Base-by-base conservation (phyloP, 83 land plant species). In the Isoetes engelmannii region DNA sequence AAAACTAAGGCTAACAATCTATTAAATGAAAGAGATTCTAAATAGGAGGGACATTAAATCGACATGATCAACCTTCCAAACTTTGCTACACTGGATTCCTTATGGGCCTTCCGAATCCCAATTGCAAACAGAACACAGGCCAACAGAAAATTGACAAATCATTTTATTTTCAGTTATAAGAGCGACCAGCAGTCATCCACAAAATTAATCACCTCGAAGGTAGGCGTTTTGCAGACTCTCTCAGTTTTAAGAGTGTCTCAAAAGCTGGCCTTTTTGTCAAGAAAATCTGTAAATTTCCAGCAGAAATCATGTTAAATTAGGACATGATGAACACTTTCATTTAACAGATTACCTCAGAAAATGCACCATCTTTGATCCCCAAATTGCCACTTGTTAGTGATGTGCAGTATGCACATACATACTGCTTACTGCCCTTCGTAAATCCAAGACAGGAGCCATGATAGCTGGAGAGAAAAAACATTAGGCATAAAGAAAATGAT, bases 381-480 rank as follows among this genome's bases (percentile, higher is more conserved):
- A 74, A 48, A 6, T 68, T 63, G 45, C 81, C 81, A 43, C 53
- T 60, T 18, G 79, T 68, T 19, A 79, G 46, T 4, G 81, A 77
- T 10, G 46, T 74, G 60, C 81, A 79, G 49, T 59, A 79, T 17
- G 81, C 72, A 62, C 81, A 79, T 4, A 74, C 69, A 53, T 68
- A 79, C 44, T 79, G 81, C 68, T 68, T 74, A 47, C 74, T 77
- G 18, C 42, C 48, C 59, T 72, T 72, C 17, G 72, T 60, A 0
- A 74, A 20, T 21, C 78, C 81, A 4, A 79, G 42, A 63, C 81
- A 79, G 0, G 61, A 50, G 4, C 73, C 61, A 69, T 79, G 81
- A 72, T 71, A 77, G 58, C 80, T 77, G 80, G 63, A 7, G 9
- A 28, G 37, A 28, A 2, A 28, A 28, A 28, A 28, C 37, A 28